Base-by-base conservation (phyloP, 1,284 basidiomycete genomes). In the Heterobasidion parviporum region DNA sequence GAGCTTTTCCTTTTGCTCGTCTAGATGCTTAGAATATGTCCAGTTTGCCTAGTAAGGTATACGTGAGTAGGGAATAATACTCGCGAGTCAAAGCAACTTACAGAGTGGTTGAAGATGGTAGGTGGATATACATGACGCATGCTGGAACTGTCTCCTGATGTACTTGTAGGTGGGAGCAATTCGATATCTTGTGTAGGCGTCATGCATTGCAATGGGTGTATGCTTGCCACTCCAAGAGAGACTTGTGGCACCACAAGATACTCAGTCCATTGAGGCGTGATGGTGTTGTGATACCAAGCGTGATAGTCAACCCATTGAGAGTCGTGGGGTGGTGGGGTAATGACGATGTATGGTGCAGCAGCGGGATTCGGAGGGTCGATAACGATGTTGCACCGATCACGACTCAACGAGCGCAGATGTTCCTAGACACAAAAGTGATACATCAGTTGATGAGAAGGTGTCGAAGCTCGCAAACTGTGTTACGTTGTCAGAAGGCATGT, bases 331-430 rank as follows among this genome's bases (percentile, higher is more conserved):
- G 74, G 70, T 41, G 74, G 73, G 15, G 77, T 74, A 50, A 81
- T 73, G 53, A 79, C 76, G 54, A 82, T 77, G 64, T 78, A 76
- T 0, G 79, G 79, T 0, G 69, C 62, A 12, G 65, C 46, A 35
- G 61, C 58, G 2, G 67, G 65, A 53, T 54, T 45, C 12, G 48
- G 26, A 44, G 68, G 67, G 53, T 69, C 65, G 36, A 69, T 46
- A 54, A 72, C 60, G 41, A 68, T 52, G 56, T 66, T 65, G 52
- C 61, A 58, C n/a, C 69, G 65, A 52, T 71, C 63, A 49, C 63
- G 49, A 33, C 26, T 14, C 18, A 51, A n/a, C 9, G 33, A 10
- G 32, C 32, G 26, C n/a, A 48, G 26, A 16, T 18, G 18, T 16
- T 48, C 46, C 46, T 48, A 32, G 10, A 48, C 12, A 44, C 41